phyloP scores from a whole-genome alignment of 2,329 filamentous ascomycete genomes.

The Fusarium stilboides region DNA sequence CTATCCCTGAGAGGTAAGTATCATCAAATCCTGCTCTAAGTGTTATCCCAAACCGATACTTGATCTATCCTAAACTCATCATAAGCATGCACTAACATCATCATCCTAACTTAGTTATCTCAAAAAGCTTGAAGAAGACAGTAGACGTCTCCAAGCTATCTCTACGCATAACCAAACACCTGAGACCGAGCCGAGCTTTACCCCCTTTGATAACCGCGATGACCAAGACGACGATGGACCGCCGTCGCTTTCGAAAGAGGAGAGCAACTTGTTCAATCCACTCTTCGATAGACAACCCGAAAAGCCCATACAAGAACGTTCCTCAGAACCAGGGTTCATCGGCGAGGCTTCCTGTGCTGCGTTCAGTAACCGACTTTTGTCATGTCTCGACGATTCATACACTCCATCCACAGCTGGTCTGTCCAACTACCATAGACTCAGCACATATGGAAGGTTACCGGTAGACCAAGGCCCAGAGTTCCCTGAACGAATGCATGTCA shows the following conservation, averaged over 20 bases:
- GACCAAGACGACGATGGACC: constrained; percentile 43
- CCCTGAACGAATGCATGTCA: constrained; percentile 51
- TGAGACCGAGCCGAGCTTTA: constrained; percentile 27
- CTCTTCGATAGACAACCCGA: constrained; percentile 47
- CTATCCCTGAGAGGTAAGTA: constrained; percentile 39
- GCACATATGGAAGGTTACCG: background rate
- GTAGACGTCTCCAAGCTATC: constrained; percentile 19
- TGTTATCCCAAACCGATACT: background rate
- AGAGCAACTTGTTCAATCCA: constrained; percentile 51
- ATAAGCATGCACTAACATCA: background rate
- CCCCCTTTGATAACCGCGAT: constrained; percentile 11
- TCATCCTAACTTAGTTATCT: constrained; percentile 16
- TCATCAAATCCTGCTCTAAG: fast-evolving
- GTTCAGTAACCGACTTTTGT: constrained; percentile 50
- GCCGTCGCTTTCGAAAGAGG: constrained; percentile 44
- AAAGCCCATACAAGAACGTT: constrained; percentile 33
- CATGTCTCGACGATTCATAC: constrained; percentile 50
- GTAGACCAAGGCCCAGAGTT: constrained; percentile 34
- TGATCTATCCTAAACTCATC: fast-evolving
- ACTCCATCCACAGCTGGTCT: constrained; percentile 48
- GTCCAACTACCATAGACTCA: constrained; percentile 48
- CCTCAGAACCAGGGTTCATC: constrained; percentile 49
- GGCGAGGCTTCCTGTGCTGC: constrained; percentile 52
- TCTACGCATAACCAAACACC: constrained; percentile 30
- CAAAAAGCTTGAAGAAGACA: constrained; percentile 38